phyloP scores from a whole-genome alignment of 2,329 filamentous ascomycete genomes.

The Cercospora canescens region DNA sequence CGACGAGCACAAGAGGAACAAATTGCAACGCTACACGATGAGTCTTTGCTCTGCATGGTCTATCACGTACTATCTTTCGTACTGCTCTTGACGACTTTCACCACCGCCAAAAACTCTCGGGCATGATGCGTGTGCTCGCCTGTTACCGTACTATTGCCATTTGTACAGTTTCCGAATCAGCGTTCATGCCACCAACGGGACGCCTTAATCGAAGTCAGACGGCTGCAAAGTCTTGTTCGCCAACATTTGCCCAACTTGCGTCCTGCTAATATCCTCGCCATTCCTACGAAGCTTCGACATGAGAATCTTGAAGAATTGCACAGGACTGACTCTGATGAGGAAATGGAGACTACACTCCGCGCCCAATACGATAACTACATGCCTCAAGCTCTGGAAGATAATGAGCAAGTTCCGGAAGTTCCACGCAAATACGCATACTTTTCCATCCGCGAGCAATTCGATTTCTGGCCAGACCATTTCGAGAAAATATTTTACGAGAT shows the following conservation, averaged over 20 bases:
- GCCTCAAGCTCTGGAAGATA: too few relatives aligned
- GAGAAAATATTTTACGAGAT: too few relatives aligned
- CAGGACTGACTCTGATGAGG: constrained; percentile 23
- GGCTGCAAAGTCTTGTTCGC: constrained; percentile 1
- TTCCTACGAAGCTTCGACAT: constrained; percentile 26
- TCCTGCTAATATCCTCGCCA: constrained; percentile 28
- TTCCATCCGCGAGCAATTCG: too few relatives aligned
- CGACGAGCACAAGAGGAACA: background rate
- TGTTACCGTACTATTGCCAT: background rate
- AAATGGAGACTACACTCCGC: too few relatives aligned
- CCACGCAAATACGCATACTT: too few relatives aligned
- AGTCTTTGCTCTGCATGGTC: background rate
- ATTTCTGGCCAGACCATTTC: too few relatives aligned
- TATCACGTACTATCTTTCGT: background rate
- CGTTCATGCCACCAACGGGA: constrained; percentile 35
- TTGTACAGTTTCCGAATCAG: background rate
- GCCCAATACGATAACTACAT: too few relatives aligned
- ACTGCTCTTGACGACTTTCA: background rate
- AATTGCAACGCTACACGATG: background rate
- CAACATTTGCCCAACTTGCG: constrained; percentile 31
- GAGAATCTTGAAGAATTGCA: constrained; percentile 27
- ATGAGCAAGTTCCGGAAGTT: too few relatives aligned
- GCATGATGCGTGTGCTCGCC: background rate
- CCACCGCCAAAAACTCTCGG: background rate
- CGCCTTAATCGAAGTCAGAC: background rate